Evolutionary conservation across 805 yeast genomes (phyloP), one percentile per base, ranked within the genome.

Genomic region (Ogataea paradorogensis): DNA sequence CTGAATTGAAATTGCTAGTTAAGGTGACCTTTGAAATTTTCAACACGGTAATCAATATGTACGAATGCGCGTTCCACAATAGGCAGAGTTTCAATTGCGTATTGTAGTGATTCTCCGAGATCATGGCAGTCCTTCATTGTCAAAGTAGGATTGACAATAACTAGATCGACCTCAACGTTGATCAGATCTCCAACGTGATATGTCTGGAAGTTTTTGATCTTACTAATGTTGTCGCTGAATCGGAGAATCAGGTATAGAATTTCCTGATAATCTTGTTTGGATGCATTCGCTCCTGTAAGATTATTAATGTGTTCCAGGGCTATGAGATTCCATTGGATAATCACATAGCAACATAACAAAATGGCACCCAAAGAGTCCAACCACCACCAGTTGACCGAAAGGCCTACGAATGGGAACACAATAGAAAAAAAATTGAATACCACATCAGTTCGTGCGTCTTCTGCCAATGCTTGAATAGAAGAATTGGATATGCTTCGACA

Each of bases 61-160:
- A 85, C 93, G 67, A 81, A 85, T 1, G 90, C 88, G 37, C 95
- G 67, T 55, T 85, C 91, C 2, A 85, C 89, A 58, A 69, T 74
- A 0, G 91, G 89, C 43, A 85, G 63, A 0, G 89, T 78, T 48
- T 85, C 95, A 18, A 85, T 69, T 1, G 93, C 84, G 53, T 84
- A 85, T 60, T 85, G 95, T 31, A 85, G 63, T 0, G 90, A 81
- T 59, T 84, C 95, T 3, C 87, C 95, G 25, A 85, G 68, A 56
- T 85, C 95, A 58, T 85, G 95, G 38, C 80, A 69, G 51, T 85
- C 95, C 43, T 79, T 73, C 53, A 84, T 63, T 3, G 69, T 57
- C 47, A 80, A 61, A 8, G 69, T 56, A 20, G 65, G 64, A 47
- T 77, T 76, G 38, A 78, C 70, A 9, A 61, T 48, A 5, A 84